Base-by-base conservation (phyloP, 208 protist species). In the Leishmania turanica region DNA sequence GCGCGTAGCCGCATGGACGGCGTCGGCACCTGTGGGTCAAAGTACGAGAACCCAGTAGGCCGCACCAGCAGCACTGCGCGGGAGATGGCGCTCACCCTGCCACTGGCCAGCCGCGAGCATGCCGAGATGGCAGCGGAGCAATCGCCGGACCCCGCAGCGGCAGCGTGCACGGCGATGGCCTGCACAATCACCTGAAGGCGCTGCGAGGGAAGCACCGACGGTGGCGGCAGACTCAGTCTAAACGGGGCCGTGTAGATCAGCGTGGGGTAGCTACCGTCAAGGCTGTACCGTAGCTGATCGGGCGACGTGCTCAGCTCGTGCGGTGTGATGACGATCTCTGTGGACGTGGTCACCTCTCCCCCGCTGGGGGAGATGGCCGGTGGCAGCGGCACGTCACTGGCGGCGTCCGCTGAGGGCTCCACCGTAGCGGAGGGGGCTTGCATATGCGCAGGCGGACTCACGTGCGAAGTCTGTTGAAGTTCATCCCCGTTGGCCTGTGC, bases 231-330 rank as follows among this genome's bases (percentile, higher is more conserved):
- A 17, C 88, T 89, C n/a, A 97, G 86, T n/a, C 80, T 92, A 77
- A 97, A 95, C 7, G 93, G 91, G 8, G 84, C 90, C 45, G 84
- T 91, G 87, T 97, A 97, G 42, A 94, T 56, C 62, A 93, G 53
- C n/a, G 79, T 94, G 17, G 93, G 93, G 66, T 90, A 90, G 69
- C 87, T 90, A 58, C 93, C 93, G 53, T 97, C 93, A 19, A 92
- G 82, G 82, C 93, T 97, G 89, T 96, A 97, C 56, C 91, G 91
- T 21, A 97, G 85, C 83, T 95, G 89, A 78, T 94, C 90, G 6
- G 85, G 79, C 17, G 86, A 83, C 24, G 74, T 80, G 81, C 88
- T 93, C 15, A 81, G 77, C 56, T 86, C 84, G 71, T 91, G 82
- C 4, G 88, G 91, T 21, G 90, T 78, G 40, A 97, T 92, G 68